Conservation (phyloP, 192 early-diverging fungal genomes). For the Coemansia sp. region DNA sequence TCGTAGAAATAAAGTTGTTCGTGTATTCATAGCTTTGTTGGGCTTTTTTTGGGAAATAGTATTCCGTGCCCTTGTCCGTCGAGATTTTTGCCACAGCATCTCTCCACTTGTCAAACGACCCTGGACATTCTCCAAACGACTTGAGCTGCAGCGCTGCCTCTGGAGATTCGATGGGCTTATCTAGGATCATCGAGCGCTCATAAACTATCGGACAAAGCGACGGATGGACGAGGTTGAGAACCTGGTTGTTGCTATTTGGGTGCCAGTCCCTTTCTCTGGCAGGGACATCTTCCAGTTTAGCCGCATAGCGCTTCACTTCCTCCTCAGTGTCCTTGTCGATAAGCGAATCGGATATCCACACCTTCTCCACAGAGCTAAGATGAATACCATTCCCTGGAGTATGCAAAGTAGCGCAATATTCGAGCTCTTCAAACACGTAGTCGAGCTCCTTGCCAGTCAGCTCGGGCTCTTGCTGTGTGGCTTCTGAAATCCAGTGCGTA, state of each 20-base stretch:
- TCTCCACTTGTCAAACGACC: constrained; percentile 11
- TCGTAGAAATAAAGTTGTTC: too few species aligned
- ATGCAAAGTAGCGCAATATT: constrained; percentile 32
- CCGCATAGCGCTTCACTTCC: too few species aligned
- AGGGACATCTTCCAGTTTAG: too few species aligned
- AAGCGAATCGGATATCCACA: constrained; percentile 41
- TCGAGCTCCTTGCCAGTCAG: constrained; percentile 45
- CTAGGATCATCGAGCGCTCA: constrained; percentile 16
- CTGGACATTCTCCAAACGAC: constrained; percentile 30
- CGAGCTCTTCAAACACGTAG: constrained; percentile 54
- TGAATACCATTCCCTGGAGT: constrained; percentile 16
- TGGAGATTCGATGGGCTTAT: constrained; percentile 25
- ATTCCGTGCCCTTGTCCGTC: too few species aligned
- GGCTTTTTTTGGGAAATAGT: too few species aligned
- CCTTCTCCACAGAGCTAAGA: constrained; percentile 34
- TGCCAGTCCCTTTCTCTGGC: too few species aligned
- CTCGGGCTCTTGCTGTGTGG: constrained; percentile 11
- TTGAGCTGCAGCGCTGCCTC: constrained; percentile 23
- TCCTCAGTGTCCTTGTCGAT: constrained; percentile 16
- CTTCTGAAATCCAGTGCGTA: constrained; percentile 23
- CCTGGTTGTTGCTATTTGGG: too few species aligned
- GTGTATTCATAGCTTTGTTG: too few species aligned
- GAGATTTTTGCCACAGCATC: neutral
- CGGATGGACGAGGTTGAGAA: constrained; percentile 57
- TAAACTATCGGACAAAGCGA: constrained; percentile 56